These are phyloP conservation scores for Boehmeria nivea DNA, from an alignment of 306 rosid species.

Conservation along the genomic window DNA sequence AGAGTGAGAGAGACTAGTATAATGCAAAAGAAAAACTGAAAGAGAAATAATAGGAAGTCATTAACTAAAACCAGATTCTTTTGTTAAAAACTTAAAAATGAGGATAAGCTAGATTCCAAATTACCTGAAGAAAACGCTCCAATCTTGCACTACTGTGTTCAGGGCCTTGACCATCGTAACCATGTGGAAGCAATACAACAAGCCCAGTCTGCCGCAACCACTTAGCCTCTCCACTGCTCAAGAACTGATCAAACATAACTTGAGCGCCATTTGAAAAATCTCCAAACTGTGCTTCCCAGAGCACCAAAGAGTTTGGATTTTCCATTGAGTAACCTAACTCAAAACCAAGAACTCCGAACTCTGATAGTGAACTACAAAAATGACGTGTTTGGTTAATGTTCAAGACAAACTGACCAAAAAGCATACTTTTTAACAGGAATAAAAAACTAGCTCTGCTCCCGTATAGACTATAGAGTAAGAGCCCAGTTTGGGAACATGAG, in stretches of 20 bases:
- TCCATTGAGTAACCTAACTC: conserved; percentile 98
- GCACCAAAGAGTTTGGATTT: conserved; percentile 84
- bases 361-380: conserved; percentile 78
- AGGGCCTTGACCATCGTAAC: conserved; percentile 98
- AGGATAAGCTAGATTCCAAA: too few species aligned
- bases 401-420: conserved; percentile 10
- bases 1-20: neutral
- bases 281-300: conserved; percentile 99
- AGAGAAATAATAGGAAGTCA: neutral
- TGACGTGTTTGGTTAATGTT: conserved; percentile 16
- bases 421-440: conserved; percentile 8
- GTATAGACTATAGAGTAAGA: too few species aligned
- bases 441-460: too few species aligned
- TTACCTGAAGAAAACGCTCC: conserved; percentile 95
- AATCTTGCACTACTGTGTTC: conserved; percentile 90
- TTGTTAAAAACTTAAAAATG: too few species aligned
- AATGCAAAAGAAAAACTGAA: neutral
- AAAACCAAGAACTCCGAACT: conserved; percentile 95
- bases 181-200: conserved; percentile 89
- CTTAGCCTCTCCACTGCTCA: conserved; percentile 92
- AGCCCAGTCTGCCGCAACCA: conserved; percentile 99
- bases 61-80: neutral
- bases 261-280: conserved; percentile 98
- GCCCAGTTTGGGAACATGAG: too few species aligned
- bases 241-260: conserved; percentile 86